Base-by-base conservation (phyloP, 495 filamentous ascomycete genomes). In the Neurospora sp. region DNA sequence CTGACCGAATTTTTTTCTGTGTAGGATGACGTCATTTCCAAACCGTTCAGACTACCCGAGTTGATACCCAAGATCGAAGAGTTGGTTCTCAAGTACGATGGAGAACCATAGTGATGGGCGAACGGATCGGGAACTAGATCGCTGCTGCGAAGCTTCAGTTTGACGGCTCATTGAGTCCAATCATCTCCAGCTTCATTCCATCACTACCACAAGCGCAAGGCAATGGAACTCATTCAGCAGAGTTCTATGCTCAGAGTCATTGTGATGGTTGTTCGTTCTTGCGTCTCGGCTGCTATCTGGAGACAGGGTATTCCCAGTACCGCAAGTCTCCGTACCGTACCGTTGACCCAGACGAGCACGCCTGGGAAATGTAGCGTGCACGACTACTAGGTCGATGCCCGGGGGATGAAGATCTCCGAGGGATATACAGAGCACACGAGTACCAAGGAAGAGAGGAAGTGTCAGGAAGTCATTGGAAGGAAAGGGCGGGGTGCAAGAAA, bases 21-120 rank as follows among this genome's bases (percentile, higher is more conserved):
- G 27, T 74, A 92, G 91, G 92, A 95, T 79, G 92, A 91, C 78
- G 89, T 94, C 18, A 89, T 96, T 41, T 89, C 90, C 5, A 96
- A 96, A 77, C 93, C 93, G 12, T 95, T 96, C 77, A 85, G 89
- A 16, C 90, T 93, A 54, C 82, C 86, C 8, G 91, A 94, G 41
- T 82, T 96, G 35, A 83, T 92, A 35, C 88, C 89, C 9, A 93
- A 92, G 82, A 92, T 93, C 74, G 85, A 87, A 73, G 84, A 86
- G 71, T 76, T 85, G 8, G 83, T 86, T 18, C 74, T 72, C 38
- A 82, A 78, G 69, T 79, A 79, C 54, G 42, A 59, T 35, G 18
- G 44, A 18, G 18, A 38, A 14, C 42, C 39, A 27, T 72, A 72
- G 54, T 23, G 54, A 66, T 35, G 27, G 23, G 7, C 54, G 27